A percentile compares a stretch with the other conserved stretches of the same genome.
Conservation (phyloP, 768 basidiomycete species). For the Lactarius tabidus region DNA sequence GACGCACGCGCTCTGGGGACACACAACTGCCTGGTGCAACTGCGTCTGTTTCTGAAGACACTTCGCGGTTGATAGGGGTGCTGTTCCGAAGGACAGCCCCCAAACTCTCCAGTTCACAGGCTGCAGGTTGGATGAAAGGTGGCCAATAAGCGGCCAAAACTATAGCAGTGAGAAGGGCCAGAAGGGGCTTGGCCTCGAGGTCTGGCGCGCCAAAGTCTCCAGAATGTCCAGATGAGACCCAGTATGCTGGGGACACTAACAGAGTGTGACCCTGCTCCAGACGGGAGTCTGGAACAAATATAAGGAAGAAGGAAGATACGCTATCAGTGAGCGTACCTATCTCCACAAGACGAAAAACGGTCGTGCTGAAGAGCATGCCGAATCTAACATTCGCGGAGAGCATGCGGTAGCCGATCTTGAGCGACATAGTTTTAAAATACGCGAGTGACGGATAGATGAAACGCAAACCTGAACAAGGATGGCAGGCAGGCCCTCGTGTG, state of each 20-base stretch:
- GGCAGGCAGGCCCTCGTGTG: slow-evolving; percentile 14
- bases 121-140: not conserved
- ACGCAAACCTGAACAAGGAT: slow-evolving; percentile 11
- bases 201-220: not conserved
- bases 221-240: slow-evolving; percentile 7
- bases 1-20: slow-evolving; percentile 9
- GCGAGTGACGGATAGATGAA: not conserved
- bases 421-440: not conserved
- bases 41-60: not conserved
- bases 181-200: slow-evolving; percentile 12
- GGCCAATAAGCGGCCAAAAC: slow-evolving; percentile 1
- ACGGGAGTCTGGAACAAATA: not conserved
- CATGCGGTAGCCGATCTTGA: slow-evolving; percentile 17
- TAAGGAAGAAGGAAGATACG: not conserved
- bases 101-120: slow-evolving; percentile 4
- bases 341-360: slow-evolving; percentile 10
- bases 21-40: not conserved
- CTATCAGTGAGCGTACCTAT: not conserved
- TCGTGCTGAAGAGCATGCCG: slow-evolving; percentile 10
- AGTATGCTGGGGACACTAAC: slow-evolving; percentile 11
- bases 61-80: not conserved
- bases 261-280: slow-evolving; percentile 2
- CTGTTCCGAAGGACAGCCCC: not conserved
- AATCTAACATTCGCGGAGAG: slow-evolving; percentile 10
- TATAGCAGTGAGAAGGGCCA: slow-evolving; percentile 10